Conservation (phyloP, 805 yeast genomes). For the Starmerella vitae region DNA sequence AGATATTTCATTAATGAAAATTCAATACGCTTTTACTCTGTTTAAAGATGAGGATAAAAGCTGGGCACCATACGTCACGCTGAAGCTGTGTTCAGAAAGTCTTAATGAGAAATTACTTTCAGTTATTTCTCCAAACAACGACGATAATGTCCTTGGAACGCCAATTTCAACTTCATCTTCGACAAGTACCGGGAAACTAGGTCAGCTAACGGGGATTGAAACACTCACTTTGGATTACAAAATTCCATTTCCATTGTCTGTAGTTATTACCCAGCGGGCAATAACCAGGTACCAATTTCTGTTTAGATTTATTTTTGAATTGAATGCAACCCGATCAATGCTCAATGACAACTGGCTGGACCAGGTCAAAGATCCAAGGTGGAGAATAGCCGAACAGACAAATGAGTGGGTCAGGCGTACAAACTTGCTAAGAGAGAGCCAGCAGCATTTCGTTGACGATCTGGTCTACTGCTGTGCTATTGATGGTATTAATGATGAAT, state of each 20-base stretch:
- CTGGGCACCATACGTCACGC: constrained; percentile 23
- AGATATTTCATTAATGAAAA: constrained; percentile 23
- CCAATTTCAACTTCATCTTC: neutral
- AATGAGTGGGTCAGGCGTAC: neutral
- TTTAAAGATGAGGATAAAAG: constrained; percentile 22
- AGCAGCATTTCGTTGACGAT: constrained; percentile 44
- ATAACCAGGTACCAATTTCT: constrained; percentile 66
- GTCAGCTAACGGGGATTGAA: constrained; percentile 26
- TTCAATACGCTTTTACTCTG: constrained; percentile 27
- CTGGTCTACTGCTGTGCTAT: constrained; percentile 42
- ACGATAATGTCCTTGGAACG: neutral
- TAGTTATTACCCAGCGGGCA: constrained; percentile 56
- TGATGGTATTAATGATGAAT: constrained; percentile 47
- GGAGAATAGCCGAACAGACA: constrained; percentile 12
- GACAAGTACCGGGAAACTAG: neutral
- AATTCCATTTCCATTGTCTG: constrained; percentile 76
- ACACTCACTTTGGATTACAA: constrained; percentile 30
- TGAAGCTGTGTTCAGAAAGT: constrained; percentile 28
- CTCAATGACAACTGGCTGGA: constrained; percentile 2
- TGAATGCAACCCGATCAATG: constrained; percentile 48
- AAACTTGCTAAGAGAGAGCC: constrained; percentile 30
- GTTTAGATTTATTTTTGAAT: constrained; percentile 52
- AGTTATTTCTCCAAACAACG: constrained; percentile 1
- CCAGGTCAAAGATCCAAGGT: constrained; percentile 1
- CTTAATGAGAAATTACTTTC: constrained; percentile 17